Base-by-base conservation (phyloP, 1,284 basidiomycete genomes). In the Ustilago hordei region DNA sequence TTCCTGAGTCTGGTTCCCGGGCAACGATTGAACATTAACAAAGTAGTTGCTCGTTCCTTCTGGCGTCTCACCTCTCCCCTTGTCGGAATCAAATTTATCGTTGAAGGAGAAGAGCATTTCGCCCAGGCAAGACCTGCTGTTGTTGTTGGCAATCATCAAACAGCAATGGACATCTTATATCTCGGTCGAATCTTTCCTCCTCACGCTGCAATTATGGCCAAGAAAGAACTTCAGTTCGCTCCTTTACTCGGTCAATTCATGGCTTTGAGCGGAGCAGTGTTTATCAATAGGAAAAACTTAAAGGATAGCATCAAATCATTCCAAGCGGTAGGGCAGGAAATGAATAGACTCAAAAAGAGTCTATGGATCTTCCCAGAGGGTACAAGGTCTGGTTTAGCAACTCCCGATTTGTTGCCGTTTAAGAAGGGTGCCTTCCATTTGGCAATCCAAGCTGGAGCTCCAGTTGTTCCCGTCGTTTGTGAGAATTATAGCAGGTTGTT, bases 341-440 rank as follows among this genome's bases (percentile, higher is more conserved):
- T 99, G 92, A 95, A 93, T 87, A 83, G 87, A 47, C 89, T 90
- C 34, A 87, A 87, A 5, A 88, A 89, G 59, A 75, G 88, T 73
- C 87, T 86, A 5, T 85, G 83, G 75, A 73, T 85, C 31, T 86
- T 85, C 71, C 84, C 84, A 23, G 84, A 86, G 52, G 84, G 84
- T 48, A 86, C 84, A 3, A 91, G 97, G 13, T 81, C 79, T n/a
- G 80, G 83, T 11, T 47, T 84, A 15, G 78, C 83, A 0, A 75
- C 81, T 0, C 84, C 84, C 0, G 84, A 81, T 41, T 63, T 86
- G 39, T 89, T 95, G 3, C 92, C 94, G 0, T 93, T 99, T 88
- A 99, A 99, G 89, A 99, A 98, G 87, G 97, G 97, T 45, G 95
- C 95, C 0, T 99, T 99, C 89, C 95, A 99, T 85, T 90, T 98